A percentile compares a stretch with the other conserved stretches of the same genome.
Evolutionary conservation across 2,329 filamentous ascomycete species (phyloP).

Genomic region (Ophiostoma ips): DNA sequence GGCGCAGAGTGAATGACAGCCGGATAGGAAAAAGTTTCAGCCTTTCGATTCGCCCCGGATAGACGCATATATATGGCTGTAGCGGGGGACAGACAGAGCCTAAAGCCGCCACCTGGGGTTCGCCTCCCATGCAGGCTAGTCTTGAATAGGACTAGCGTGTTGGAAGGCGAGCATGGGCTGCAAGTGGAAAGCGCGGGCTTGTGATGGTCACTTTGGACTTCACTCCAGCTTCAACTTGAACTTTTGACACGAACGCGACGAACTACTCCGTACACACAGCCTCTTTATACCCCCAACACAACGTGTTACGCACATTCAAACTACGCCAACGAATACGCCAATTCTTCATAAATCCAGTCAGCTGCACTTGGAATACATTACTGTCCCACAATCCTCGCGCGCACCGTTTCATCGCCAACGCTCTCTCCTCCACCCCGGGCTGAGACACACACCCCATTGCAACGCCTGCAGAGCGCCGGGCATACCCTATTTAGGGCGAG

Average conservation of each 20-base stretch:
- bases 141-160: not conserved
- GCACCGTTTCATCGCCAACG: too few species aligned
- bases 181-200: not conserved
- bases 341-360: not conserved
- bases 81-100: not conserved
- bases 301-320: not conserved
- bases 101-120: not conserved
- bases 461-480: too few species aligned
- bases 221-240: not conserved
- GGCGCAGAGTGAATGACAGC: conserved; percentile 5
- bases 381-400: too few species aligned
- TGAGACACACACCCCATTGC: too few species aligned
- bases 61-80: not conserved
- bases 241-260: too few species aligned
- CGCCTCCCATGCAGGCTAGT: not conserved
- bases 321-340: not conserved
- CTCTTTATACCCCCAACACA: not conserved
- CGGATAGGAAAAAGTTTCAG: conserved; percentile 15
- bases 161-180: not conserved
- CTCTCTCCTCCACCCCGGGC: too few species aligned
- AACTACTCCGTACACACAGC: not conserved
- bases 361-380: not conserved
- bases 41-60: conserved; percentile 3
- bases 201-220: not conserved
- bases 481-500: too few species aligned